These are phyloP conservation scores for Rutstroemia sp. DNA, from an alignment of 2,329 filamentous ascomycete genomes.

Conservation along the genomic window DNA sequence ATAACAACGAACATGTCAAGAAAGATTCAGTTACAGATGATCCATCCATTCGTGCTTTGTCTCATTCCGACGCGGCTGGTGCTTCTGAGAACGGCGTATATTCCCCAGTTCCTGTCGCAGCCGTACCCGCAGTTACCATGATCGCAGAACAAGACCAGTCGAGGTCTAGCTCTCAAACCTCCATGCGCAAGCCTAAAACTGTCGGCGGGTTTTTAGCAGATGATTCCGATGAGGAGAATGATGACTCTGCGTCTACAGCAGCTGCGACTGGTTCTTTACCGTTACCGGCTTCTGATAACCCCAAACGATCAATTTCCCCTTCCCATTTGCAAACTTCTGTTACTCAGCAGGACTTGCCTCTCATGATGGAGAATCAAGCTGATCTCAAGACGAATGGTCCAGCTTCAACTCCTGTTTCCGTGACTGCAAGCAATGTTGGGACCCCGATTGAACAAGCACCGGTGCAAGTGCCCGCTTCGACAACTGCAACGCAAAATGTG, in stretches of 20 bases:
- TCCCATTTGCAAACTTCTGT: constrained; percentile 27
- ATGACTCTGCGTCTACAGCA: constrained; percentile 22
- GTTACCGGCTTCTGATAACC: constrained; percentile 20
- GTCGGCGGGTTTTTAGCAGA: constrained; percentile 31
- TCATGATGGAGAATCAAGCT: constrained; percentile 24
- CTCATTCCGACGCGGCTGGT: constrained; percentile 27
- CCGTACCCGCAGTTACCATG: constrained; percentile 23
- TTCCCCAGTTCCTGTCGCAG: constrained; percentile 29
- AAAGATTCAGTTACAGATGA: constrained; percentile 32
- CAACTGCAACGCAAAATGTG: constrained; percentile 15
- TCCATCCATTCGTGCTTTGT: constrained; percentile 31
- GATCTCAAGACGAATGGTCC: constrained; percentile 19
- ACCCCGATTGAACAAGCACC: constrained; percentile 20
- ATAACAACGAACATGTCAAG: constrained; percentile 31
- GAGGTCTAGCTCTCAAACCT: constrained; percentile 29
- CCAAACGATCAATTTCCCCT: constrained; percentile 24
- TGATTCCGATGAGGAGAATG: constrained; percentile 31
- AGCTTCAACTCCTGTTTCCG: constrained; percentile 20
- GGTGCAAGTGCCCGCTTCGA: constrained; percentile 23
- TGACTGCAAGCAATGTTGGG: constrained; percentile 19
- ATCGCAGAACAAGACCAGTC: constrained; percentile 24
- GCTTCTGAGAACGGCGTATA: constrained; percentile 28
- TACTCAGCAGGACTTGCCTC: constrained; percentile 22
- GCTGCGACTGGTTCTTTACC: constrained; percentile 18
- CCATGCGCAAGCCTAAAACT: constrained; percentile 28